Conservation (phyloP, 805 yeast genomes). For the Saccharomycopsis sp. region DNA sequence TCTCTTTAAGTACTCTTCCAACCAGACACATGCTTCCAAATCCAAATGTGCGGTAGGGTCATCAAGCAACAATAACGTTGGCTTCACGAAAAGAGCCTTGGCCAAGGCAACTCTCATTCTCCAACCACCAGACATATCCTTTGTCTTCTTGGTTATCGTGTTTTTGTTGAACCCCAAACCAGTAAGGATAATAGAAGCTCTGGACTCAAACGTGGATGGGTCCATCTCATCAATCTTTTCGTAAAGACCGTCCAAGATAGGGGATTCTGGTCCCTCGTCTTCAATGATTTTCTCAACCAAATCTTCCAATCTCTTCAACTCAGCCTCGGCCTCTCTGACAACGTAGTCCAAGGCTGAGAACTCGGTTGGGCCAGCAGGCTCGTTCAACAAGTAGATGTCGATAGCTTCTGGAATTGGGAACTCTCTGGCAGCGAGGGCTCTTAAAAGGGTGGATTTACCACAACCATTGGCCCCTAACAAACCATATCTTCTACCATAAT, state of each 20-base stretch:
- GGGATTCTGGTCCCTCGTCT: slow-evolving; percentile 91
- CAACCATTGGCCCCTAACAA: slow-evolving; percentile 97
- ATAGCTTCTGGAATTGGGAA: slow-evolving; percentile 89
- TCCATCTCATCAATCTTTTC: slow-evolving; percentile 96
- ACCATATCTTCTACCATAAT: slow-evolving; percentile 97
- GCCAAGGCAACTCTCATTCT: slow-evolving; percentile 99
- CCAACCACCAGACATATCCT: slow-evolving; percentile 99
- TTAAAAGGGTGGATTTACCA: slow-evolving; percentile 94
- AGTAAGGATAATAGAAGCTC: slow-evolving; percentile 91
- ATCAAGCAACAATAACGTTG: slow-evolving; percentile 87
- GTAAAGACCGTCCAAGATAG: slow-evolving; percentile 76
- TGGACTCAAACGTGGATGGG: slow-evolving; percentile 89
- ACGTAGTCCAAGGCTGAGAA: slow-evolving; percentile 92
- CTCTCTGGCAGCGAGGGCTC: slow-evolving; percentile 92
- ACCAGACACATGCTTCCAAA: slow-evolving; percentile 99
- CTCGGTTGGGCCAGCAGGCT: slow-evolving; percentile 95
- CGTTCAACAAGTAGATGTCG: slow-evolving; percentile 89
- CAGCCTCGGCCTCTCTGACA: slow-evolving; percentile 91
- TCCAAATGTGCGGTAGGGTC: slow-evolving; percentile 99
- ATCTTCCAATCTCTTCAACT: slow-evolving; percentile 85
- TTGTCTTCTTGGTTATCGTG: slow-evolving; percentile 89
- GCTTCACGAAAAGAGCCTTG: slow-evolving; percentile 96
- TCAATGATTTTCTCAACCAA: slow-evolving; percentile 84
- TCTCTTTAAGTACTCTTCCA: slow-evolving; percentile 93
- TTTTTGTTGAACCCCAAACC: slow-evolving; percentile 93